Evolutionary conservation across 2,329 filamentous ascomycete species (phyloP).

Genomic region (Hypoxylon sp.): DNA sequence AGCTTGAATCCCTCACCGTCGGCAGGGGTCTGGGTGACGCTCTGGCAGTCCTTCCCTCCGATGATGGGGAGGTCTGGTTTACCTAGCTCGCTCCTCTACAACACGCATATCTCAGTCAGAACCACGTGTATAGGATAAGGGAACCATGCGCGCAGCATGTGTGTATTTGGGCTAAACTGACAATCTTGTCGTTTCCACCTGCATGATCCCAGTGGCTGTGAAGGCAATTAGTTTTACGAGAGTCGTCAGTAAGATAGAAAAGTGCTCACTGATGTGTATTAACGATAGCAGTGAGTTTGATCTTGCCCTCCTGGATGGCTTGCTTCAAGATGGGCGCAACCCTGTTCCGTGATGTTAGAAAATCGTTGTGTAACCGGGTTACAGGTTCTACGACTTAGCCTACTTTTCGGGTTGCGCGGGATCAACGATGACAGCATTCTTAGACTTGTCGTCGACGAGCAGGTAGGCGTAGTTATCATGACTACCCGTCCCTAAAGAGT

Average conservation of each 20-base stretch:
- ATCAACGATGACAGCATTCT: constrained; percentile 84
- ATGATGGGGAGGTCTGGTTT: constrained; percentile 80
- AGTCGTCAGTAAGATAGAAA: neutral
- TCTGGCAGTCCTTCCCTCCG: constrained; percentile 87
- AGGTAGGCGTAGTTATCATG: constrained; percentile 90
- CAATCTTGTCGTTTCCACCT: constrained; percentile 88
- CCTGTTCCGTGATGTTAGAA: constrained; percentile 56
- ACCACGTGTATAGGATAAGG: neutral
- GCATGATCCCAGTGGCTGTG: constrained; percentile 92
- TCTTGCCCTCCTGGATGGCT: constrained; percentile 77
- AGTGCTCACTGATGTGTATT: constrained; percentile 94
- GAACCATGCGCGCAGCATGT: neutral
- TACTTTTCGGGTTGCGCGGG: constrained; percentile 85
- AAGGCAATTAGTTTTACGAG: constrained; percentile 17
- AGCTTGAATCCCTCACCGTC: constrained; percentile 86
- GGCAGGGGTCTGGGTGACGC: constrained; percentile 81
- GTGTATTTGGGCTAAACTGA: constrained; percentile 58
- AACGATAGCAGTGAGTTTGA: constrained; percentile 90
- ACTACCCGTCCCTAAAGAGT: constrained; percentile 76
- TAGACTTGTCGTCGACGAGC: constrained; percentile 82
- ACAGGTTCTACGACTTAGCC: constrained; percentile 49
- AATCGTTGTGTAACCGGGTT: neutral
- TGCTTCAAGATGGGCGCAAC: constrained; percentile 78
- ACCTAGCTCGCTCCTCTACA: constrained; percentile 61
- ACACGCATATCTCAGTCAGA: constrained; percentile 18